A percentile compares a stretch with the other conserved stretches of the same genome.
These are phyloP conservation scores for Stevia rebaudiana DNA, from an alignment of 140 eudicot species.

Conservation along the genomic window DNA sequence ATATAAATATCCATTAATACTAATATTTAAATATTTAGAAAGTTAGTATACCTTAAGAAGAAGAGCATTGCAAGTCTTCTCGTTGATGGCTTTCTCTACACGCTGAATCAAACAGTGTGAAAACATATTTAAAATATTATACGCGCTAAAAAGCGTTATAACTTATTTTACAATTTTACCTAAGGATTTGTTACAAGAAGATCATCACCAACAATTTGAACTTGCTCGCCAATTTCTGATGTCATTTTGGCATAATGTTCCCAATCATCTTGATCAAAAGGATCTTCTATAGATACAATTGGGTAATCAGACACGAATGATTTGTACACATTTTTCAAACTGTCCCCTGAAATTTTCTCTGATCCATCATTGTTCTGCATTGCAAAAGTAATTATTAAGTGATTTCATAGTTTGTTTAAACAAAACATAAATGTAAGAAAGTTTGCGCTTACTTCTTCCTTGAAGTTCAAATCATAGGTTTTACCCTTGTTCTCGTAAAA, in stretches of 20 bases:
- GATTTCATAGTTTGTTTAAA: too few species aligned
- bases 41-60: neutral
- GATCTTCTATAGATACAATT: conserved; percentile 14
- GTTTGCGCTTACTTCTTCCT: neutral
- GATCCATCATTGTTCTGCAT: neutral
- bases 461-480: neutral
- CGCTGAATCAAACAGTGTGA: neutral
- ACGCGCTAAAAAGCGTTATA: neutral
- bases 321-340: neutral
- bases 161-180: neutral
- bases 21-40: too few species aligned
- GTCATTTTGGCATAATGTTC: conserved; percentile 17
- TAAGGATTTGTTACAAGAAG: neutral
- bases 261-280: conserved; percentile 17
- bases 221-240: conserved; percentile 1
- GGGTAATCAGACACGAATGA: conserved; percentile 11
- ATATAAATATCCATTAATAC: neutral
- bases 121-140: too few species aligned
- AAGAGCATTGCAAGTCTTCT: neutral
- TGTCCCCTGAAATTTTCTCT: neutral
- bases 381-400: neutral
- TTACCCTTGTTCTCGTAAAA: neutral
- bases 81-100: neutral
- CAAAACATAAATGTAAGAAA: too few species aligned
- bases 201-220: conserved; percentile 12